A percentile compares a stretch with the other conserved stretches of the same genome.
Evolutionary conservation across 352 stramenopile species (phyloP).

Genomic region (Thraustochytrium sp.): DNA sequence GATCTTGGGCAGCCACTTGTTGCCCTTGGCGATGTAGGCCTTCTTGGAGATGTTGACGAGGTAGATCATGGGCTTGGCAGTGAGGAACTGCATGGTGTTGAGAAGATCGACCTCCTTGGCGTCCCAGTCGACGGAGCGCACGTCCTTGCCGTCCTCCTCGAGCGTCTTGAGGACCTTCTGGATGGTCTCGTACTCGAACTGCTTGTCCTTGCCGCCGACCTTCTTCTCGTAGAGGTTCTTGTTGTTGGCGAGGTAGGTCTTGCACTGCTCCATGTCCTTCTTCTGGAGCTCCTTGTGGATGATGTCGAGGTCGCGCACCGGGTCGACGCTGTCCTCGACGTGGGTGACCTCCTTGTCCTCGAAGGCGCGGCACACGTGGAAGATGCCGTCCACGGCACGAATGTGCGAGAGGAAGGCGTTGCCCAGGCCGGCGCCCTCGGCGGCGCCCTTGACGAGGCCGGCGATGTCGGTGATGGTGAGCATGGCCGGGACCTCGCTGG

Average conservation of each 20-base stretch:
- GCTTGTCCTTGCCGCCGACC: constrained; percentile 64
- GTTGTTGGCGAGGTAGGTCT: constrained; percentile 65
- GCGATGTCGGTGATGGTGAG: constrained; percentile 99
- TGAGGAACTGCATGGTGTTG: constrained; percentile 83
- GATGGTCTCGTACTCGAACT: constrained; percentile 78
- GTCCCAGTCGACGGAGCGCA: constrained; percentile 80
- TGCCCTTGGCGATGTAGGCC: constrained; percentile 95
- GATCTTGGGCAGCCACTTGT: constrained; percentile 97
- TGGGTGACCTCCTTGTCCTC: constrained; percentile 96
- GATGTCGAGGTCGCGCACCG: constrained; percentile 96
- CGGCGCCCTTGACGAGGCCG: constrained; percentile 92
- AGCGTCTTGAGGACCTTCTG: constrained; percentile 72
- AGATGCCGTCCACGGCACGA: constrained; percentile 95
- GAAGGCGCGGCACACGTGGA: constrained; percentile 95
- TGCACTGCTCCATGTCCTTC: constrained; percentile 89
- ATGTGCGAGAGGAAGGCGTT: constrained; percentile 99
- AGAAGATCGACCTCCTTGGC: constrained; percentile 75
- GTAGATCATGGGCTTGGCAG: constrained; percentile 93
- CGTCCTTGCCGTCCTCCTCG: constrained; percentile 69
- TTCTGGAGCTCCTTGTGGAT: constrained; percentile 95
- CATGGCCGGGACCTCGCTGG: constrained; percentile 88
- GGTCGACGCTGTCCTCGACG: constrained; percentile 97
- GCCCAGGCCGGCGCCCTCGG: constrained; percentile 93
- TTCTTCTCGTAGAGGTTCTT: constrained; percentile 49
- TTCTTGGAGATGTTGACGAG: constrained; percentile 98